Evolutionary conservation across 352 stramenopile genomes (phyloP), one percentile per base, ranked within the genome.

Genomic region (Globisporangium megalacanthum): DNA sequence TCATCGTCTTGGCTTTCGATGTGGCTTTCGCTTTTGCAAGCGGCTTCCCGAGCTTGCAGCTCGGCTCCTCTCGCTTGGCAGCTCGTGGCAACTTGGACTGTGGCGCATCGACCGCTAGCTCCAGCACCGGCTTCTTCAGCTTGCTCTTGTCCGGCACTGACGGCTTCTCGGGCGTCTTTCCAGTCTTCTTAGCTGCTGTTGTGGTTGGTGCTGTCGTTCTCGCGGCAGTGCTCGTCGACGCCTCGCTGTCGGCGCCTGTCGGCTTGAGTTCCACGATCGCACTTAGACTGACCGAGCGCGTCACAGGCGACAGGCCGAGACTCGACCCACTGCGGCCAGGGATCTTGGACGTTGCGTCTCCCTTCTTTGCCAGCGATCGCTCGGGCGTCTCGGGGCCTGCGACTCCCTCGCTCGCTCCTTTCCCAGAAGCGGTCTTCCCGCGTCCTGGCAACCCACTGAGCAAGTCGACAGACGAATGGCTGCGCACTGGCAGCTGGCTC

Each of bases 401-500:
- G 1, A 13, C 9, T 4, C 25, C 25, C n/a, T 73, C 70, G 29
- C 60, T 39, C 0, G 14, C 52, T 29, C 25, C 6, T 42, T 61
- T 29, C 25, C 25, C 25, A 29, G 25, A 29, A 2, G 33, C 22
- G 13, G 13, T 55, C 20, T 64, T 64, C 9, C 52, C 37, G 1
- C 61, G 50, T 15, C 25, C 31, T 8, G 60, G 20, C 39, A 64
- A 29, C 4, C 61, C 61, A 19, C 60, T 66, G 22, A 72, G 52
- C 22, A 71, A 29, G n/a, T 67, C 56, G 2, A 55, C 19, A 0
- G 66, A 65, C n/a, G 71, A 67, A 22, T 65, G 65, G 36, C 69
- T 77, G 6, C 74, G 65, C 46, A 56, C 48, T 2, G 72, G 72
- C 31, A 71, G 61, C n/a, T 71, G 58, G 10, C 46, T 75, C 51